Conservation (phyloP, 805 yeast genomes). For the Barnettozyma salicaria region DNA sequence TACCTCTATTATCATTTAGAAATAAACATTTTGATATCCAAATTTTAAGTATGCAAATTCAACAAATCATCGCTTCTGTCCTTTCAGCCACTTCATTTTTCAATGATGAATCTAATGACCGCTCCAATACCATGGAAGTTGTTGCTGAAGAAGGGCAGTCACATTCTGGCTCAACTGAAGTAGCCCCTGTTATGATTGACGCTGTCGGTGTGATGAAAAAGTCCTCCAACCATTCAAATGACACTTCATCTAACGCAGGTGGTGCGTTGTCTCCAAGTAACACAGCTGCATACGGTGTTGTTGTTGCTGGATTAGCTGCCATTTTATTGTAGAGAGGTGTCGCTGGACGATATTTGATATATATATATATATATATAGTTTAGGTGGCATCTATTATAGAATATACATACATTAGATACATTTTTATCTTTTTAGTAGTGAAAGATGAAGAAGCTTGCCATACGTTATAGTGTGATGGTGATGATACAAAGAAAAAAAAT, state of each 20-base stretch:
- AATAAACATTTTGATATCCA: neutral
- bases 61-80: constrained; percentile 27
- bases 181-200: constrained; percentile 3
- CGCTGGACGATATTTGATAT: neutral
- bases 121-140: constrained; percentile 3
- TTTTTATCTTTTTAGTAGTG: no score
- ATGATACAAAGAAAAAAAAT: no score
- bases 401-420: no score
- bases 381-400: neutral
- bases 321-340: constrained; percentile 19
- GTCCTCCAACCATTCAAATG: constrained; percentile 22
- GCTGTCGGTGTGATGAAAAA: constrained; percentile 14
- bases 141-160: no score
- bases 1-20: no score
- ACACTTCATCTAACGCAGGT: constrained; percentile 25
- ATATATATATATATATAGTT: neutral
- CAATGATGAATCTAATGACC: constrained; percentile 6
- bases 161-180: neutral
- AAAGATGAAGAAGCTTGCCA: no score
- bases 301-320: constrained; percentile 24
- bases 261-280: constrained; percentile 18
- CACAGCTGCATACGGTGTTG: constrained; percentile 22
- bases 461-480: no score
- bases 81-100: constrained; percentile 23
- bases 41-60: constrained; percentile 23